Evolutionary conservation across 78 protist genomes (phyloP).

Genomic region (Chrysochromulina parva): DNA sequence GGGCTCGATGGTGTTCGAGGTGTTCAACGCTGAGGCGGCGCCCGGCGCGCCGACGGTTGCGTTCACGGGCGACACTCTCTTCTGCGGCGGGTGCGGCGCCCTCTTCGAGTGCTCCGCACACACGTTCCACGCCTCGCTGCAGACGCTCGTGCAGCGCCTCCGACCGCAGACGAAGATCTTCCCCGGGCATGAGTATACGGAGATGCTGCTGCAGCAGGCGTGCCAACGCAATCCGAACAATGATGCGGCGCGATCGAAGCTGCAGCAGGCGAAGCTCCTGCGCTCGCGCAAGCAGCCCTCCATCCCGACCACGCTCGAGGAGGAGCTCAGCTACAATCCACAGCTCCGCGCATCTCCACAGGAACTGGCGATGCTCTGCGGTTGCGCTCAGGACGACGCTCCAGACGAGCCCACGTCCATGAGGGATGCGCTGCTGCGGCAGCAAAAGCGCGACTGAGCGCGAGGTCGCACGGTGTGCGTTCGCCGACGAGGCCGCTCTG

Average conservation of each 20-base stretch:
- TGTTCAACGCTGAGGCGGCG: background rate
- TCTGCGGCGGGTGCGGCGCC: slow-evolving; percentile 12
- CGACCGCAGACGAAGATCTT: background rate
- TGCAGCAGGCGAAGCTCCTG: background rate
- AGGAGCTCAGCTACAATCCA: background rate
- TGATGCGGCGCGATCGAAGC: background rate
- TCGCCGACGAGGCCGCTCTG: no score
- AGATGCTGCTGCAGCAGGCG: background rate
- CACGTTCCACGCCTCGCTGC: background rate
- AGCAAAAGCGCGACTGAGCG: no score
- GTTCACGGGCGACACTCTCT: slow-evolving; percentile 23
- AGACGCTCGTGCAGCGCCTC: background rate
- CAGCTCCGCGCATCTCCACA: background rate
- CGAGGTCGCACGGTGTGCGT: no score
- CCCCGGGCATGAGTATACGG: background rate
- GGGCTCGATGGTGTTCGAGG: background rate
- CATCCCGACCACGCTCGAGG: background rate
- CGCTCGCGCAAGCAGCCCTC: background rate
- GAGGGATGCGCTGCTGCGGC: no score
- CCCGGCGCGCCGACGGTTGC: background rate
- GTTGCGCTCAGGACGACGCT: no score
- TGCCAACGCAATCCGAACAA: background rate
- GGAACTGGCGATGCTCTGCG: no score
- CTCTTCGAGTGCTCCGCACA: background rate
- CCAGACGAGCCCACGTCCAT: no score